A percentile compares a stretch with the other conserved stretches of the same genome.
Conservation (phyloP, 2,329 filamentous ascomycete genomes). For the Fusarium praegraminearum region DNA sequence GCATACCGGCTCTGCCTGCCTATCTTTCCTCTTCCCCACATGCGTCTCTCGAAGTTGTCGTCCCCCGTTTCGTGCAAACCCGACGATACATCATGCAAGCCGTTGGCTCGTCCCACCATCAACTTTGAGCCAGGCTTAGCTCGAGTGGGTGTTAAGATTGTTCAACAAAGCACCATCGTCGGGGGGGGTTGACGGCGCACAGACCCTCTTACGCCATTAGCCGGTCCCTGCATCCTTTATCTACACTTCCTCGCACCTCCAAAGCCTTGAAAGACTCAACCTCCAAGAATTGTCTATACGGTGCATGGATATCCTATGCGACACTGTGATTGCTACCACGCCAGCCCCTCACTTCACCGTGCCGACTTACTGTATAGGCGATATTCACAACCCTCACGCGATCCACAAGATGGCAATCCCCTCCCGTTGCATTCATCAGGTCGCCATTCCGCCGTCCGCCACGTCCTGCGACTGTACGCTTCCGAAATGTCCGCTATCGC, state of each 20-base stretch:
- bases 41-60: conserved; percentile 38
- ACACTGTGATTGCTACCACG: conserved; percentile 25
- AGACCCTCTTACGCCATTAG: conserved; percentile 36
- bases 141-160: conserved; percentile 31
- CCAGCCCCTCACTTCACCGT: conserved; percentile 14
- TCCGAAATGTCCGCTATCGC: conserved; percentile 25
- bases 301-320: conserved; percentile 40
- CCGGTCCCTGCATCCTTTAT: conserved; percentile 47
- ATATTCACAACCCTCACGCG: conserved; percentile 41
- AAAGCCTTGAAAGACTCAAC: conserved; percentile 38
- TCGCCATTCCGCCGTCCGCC: conserved; percentile 42
- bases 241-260: conserved; percentile 39
- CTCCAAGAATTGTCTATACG: conserved; percentile 49
- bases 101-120: conserved; percentile 19
- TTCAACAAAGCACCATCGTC: conserved; percentile 19
- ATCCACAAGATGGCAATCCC: conserved; percentile 46
- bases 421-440: conserved; percentile 44
- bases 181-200: conserved; percentile 29
- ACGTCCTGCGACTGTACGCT: conserved; percentile 35
- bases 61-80: conserved; percentile 37
- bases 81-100: conserved; percentile 7
- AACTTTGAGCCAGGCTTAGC: conserved; percentile 27
- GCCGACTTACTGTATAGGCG: conserved; percentile 45
- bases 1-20: conserved; percentile 12
- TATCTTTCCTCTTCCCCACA: conserved; percentile 33